Base-by-base conservation (phyloP, 257 asterid genomes). In the Cinchona pubescens region DNA sequence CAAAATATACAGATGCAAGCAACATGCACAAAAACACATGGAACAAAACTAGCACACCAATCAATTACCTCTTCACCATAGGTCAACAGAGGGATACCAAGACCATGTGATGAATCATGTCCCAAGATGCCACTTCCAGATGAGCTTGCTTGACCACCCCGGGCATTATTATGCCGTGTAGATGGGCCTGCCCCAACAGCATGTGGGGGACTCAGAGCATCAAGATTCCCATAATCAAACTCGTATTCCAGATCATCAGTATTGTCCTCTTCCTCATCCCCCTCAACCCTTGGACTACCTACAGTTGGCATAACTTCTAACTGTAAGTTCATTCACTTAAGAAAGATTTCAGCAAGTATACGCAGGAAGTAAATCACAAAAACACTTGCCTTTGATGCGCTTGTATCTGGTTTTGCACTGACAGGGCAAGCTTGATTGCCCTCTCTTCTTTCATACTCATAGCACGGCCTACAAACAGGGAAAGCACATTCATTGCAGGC, bases 401-500 rank as follows among this genome's bases (percentile, higher is more conserved):
- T 90, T 92, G 91, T 86, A 94, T 87, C 97, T 80, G 48, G 96
- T 92, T 85, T 85, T 90, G 94, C 98, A 94, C 78, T 90, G 98
- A n/a, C n/a, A 79, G 98, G 97, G 67, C 98, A 94, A 6, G 81
- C 87, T 81, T 90, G 96, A 72, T 73, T 88, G 42, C 97, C 98
- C 85, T 92, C 97, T 79, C 90, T 86, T 72, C 98, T 90, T 83
- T 94, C 98, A 42, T 94, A 94, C 83, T 85, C 96, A 64, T 92
- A 92, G 79, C 97, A 94, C 42, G 92, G 79, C 62, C 92, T 83
- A 76, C 98, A 94, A 64, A 92, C 88, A 8, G 98, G 98, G 88
- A 92, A 90, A 78, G 90, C 98, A 25, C 98, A 94, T 78, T 94
- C 98, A 43, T 94, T 90, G 96, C 98, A 94, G 1, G 97, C 98